phyloP scores from a whole-genome alignment of 129 eudicot species.

The Cynara cardunculus region DNA sequence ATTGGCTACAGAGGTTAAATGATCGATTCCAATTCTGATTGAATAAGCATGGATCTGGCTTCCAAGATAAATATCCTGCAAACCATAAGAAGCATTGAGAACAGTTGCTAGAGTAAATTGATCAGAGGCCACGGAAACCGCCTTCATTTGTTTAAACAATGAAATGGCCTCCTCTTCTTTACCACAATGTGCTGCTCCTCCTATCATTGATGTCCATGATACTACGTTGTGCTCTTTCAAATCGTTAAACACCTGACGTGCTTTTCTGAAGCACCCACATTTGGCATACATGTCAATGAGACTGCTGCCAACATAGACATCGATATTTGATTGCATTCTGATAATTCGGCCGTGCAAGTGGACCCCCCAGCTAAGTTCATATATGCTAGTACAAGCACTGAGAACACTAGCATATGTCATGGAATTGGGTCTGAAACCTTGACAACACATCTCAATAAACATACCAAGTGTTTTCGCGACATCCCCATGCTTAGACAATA shows the following conservation, averaged over 20 bases:
- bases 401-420: conserved; percentile 53
- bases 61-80: conserved; percentile 36
- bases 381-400: conserved; percentile 39
- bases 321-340: conserved; percentile 34
- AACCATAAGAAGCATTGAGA: conserved; percentile 39
- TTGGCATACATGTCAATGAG: conserved; percentile 58
- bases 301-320: conserved; percentile 43
- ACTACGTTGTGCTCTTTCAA: conserved; percentile 38
- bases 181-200: conserved; percentile 43
- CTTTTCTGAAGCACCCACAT: conserved; percentile 37
- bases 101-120: conserved; percentile 46
- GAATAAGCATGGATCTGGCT: conserved; percentile 46
- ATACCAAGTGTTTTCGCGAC: conserved; percentile 31
- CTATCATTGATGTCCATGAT: conserved; percentile 50
- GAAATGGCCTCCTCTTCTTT: conserved; percentile 39
- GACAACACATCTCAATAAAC: conserved; percentile 45
- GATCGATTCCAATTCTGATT: conserved; percentile 31
- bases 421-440: conserved; percentile 46
- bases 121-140: conserved; percentile 37
- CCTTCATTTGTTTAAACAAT: conserved; percentile 43
- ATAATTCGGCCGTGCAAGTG: conserved; percentile 50
- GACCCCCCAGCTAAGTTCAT: conserved; percentile 35
- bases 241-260: conserved; percentile 35
- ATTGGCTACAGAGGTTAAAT: conserved; percentile 41
- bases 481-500: conserved; percentile 38